Evolutionary conservation across 2,329 filamentous ascomycete genomes (phyloP).

Genomic region (Zasmidium cellare): DNA sequence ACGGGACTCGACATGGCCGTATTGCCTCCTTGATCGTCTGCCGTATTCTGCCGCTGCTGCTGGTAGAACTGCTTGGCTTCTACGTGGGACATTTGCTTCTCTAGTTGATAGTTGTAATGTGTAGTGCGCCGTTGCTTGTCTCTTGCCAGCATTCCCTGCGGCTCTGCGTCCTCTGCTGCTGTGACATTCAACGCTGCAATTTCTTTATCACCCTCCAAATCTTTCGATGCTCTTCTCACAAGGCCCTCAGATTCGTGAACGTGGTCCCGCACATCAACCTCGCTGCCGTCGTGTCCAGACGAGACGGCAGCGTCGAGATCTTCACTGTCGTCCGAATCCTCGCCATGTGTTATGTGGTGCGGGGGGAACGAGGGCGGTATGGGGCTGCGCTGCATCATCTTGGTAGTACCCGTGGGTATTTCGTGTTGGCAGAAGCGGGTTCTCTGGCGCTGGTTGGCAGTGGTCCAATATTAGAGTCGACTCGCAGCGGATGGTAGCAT

Average conservation of each 20-base stretch:
- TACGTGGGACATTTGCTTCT: slow-evolving; percentile 90
- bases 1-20: slow-evolving; percentile 34
- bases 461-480: neutral
- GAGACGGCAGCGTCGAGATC: slow-evolving; percentile 20
- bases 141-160: slow-evolving; percentile 43
- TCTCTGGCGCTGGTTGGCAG: neutral
- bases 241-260: slow-evolving; percentile 29
- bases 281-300: slow-evolving; percentile 21
- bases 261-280: slow-evolving; percentile 16
- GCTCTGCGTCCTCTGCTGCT: slow-evolving; percentile 24
- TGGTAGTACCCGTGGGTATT: slow-evolving; percentile 8
- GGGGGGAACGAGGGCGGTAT: slow-evolving; percentile 29
- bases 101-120: slow-evolving; percentile 89
- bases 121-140: slow-evolving; percentile 69
- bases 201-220: slow-evolving; percentile 21
- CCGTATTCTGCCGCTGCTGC: slow-evolving; percentile 69
- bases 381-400: slow-evolving; percentile 32
- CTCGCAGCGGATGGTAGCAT: neutral
- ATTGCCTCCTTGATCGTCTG: slow-evolving; percentile 36
- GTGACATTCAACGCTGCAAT: slow-evolving; percentile 15
- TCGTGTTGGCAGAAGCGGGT: neutral
- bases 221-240: slow-evolving; percentile 26
- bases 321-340: slow-evolving; percentile 27
- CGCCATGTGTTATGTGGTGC: slow-evolving; percentile 24
- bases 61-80: slow-evolving; percentile 98